These are phyloP conservation scores for Trichophyton verrucosum DNA, from an alignment of 2,329 filamentous ascomycete genomes.

Conservation along the genomic window DNA sequence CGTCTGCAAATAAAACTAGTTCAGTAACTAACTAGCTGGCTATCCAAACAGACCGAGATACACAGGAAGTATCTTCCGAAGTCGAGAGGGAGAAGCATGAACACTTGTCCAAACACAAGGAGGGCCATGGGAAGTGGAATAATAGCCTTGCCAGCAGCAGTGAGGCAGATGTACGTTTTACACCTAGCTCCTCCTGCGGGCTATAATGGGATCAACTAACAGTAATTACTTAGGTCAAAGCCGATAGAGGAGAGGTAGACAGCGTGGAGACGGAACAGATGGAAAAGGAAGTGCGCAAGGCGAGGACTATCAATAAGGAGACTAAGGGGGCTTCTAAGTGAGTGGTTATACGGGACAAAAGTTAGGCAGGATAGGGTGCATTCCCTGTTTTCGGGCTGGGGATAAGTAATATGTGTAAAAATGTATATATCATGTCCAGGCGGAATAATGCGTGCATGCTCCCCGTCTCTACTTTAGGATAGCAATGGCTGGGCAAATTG, in stretches of 20 bases:
- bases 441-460: background rate
- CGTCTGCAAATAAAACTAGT: background rate
- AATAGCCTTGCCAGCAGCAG: background rate
- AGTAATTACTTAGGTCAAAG: background rate
- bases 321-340: background rate
- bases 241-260: background rate
- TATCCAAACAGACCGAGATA: background rate
- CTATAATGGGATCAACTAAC: background rate
- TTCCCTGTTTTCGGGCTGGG: too few species aligned
- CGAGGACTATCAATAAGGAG: background rate
- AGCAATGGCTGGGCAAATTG: too few species aligned
- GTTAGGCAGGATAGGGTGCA: too few species aligned
- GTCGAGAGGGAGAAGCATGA: background rate
- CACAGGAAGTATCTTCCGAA: background rate
- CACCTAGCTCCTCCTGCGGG: too few species aligned
- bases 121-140: background rate
- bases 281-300: background rate
- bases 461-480: background rate
- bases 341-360: too few species aligned
- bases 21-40: background rate
- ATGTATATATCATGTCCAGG: too few species aligned
- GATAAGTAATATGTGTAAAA: too few species aligned
- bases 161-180: slow-evolving; percentile 1
- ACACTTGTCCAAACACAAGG: background rate
- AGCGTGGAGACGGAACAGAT: background rate